These are phyloP conservation scores for Nannochloropsis gaditana DNA, from an alignment of 108 stramenopile species.

Conservation along the genomic window DNA sequence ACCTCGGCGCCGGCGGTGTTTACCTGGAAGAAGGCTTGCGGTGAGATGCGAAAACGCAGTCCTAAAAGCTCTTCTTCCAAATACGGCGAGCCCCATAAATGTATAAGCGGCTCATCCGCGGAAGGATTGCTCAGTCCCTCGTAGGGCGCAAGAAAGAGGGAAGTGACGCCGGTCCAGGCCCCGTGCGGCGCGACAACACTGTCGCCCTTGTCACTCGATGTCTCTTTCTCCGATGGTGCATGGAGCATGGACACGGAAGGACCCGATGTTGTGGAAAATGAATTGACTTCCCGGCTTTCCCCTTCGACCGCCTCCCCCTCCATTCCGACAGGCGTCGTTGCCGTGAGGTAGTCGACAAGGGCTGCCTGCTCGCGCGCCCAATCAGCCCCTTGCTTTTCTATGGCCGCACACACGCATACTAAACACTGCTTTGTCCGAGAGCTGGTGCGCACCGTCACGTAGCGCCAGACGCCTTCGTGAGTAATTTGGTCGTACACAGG, in stretches of 20 bases:
- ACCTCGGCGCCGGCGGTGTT: conserved; percentile 75
- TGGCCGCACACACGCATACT: conserved; percentile 29
- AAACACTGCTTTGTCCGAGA: conserved; percentile 39
- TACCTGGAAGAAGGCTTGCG: conserved; percentile 89
- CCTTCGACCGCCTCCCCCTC: neutral
- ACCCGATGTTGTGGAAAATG: neutral
- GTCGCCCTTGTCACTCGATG: neutral
- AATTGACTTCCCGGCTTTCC: neutral
- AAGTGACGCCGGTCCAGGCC: conserved; percentile 53
- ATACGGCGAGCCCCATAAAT: conserved; percentile 63
- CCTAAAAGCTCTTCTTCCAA: conserved; percentile 67
- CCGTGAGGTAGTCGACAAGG: neutral
- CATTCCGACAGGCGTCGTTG: neutral
- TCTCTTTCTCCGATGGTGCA: no score
- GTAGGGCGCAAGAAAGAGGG: conserved; percentile 73
- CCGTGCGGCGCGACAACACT: neutral
- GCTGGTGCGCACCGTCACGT: conserved; percentile 64
- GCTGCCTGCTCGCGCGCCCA: neutral
- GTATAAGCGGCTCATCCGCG: conserved; percentile 71
- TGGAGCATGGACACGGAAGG: no score
- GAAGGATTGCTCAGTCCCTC: conserved; percentile 65
- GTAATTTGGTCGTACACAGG: conserved; percentile 62
- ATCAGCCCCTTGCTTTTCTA: neutral
- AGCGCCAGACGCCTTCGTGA: conserved; percentile 67
- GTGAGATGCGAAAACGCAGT: conserved; percentile 77